Evolutionary conservation across 345 rosid genomes (phyloP), one percentile per base, ranked within the genome.

Genomic region (Bruguiera sexangula): DNA sequence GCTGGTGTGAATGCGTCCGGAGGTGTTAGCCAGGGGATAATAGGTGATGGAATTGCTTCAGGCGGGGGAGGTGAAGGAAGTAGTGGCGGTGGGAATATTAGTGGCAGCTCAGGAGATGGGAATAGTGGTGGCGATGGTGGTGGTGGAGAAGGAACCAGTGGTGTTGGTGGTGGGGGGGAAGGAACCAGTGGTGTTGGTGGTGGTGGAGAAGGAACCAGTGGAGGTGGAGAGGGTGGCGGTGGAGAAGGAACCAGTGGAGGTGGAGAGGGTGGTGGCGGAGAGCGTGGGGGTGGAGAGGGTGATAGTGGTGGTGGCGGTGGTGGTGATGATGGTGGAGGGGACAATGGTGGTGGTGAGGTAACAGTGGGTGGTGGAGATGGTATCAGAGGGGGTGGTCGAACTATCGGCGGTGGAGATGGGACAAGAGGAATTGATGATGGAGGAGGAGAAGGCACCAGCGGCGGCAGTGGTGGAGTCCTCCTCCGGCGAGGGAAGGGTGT

Each of bases 51-150:
- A 31, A 30, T 31, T 1, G 46, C 6, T 15, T 62, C 67, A 36
- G 82, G 73, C 1, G 83, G 80, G 11, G 84, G 82, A 16, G 79
- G 81, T 36, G 84, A 71, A 74, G 72, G 27, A n/a, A 75, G 67
- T 16, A 72, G 24, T 27, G 72, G 46, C 5, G 67, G 66, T 5
- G 75, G 62, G 0, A 66, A 27, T 27, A 27, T 27, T 27, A 27
- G 29, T 1, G 29, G 29, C 29, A 2, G 29, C 29, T 0, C 29
- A 2, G 29, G 59, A 0, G 59, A 2, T 1, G 73, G 39, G 0
- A 73, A 71, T 0, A 73, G 66, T 2, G 81, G 54, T 3, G 81
- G 15, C 2, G 76, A 19, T 0, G 80, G 71, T 5, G 73, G 74
- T 0, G 79, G 54, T 0, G 76, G 67, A 2, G 70, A 48, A 6